Conservation (phyloP, 441 rosid genomes). For the Hypseocharis bilobata region DNA sequence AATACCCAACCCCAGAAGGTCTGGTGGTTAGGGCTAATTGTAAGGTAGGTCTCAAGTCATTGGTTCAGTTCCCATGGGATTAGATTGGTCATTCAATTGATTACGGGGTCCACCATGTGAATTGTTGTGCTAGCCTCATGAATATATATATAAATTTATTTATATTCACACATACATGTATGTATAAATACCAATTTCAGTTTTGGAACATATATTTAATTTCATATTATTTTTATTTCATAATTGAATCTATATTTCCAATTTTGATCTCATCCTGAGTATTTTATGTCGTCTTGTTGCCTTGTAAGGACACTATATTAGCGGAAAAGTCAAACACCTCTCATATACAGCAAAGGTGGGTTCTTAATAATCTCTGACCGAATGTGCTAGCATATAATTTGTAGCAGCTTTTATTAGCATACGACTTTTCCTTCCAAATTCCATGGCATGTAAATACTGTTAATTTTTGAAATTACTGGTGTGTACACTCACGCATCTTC, state of each 20-base stretch:
- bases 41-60: too few relatives aligned
- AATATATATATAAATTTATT: too few relatives aligned
- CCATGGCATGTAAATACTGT: not conserved
- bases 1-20: too few relatives aligned
- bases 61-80: too few relatives aligned
- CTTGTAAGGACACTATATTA: slow-evolving; percentile 29
- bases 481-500: too few relatives aligned
- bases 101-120: too few relatives aligned
- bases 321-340: slow-evolving; percentile 31
- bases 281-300: slow-evolving; percentile 12
- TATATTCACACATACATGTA: too few relatives aligned
- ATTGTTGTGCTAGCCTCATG: too few relatives aligned
- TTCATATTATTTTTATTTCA: not conserved
- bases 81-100: too few relatives aligned
- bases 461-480: too few relatives aligned
- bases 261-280: slow-evolving; percentile 5
- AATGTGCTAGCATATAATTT: not conserved
- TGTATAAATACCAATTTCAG: too few relatives aligned
- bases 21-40: too few relatives aligned
- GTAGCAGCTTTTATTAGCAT: not conserved
- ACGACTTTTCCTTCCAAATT: not conserved
- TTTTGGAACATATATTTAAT: not conserved
- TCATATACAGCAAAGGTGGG: slow-evolving; percentile 39
- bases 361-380: slow-evolving; percentile 4
- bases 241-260: not conserved